Base-by-base conservation (phyloP, 345 rosid species). In the Populus tremula region DNA sequence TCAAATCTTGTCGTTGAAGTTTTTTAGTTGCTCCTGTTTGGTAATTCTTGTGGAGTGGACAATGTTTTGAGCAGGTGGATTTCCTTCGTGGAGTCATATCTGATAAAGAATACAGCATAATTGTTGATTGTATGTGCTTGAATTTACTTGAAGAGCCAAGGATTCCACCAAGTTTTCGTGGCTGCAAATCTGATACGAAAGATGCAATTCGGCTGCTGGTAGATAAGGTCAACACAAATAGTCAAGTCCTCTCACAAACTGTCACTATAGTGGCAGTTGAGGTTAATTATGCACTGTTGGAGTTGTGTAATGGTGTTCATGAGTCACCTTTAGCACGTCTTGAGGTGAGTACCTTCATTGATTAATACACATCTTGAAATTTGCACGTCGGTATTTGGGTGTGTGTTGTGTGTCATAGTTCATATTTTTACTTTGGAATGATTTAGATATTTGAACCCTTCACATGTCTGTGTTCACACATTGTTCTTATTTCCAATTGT, bases 111-210 rank as follows among this genome's bases (percentile, higher is more conserved):
- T 96, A 96, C 85, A 84, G 85, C 82, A 91, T 96, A 75, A 88
- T 93, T 82, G 79, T 87, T 76, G 91, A 93, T 85, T 93, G 96
- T 72, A 67, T 83, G 64, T 29, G 9, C 81, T 86, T 88, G 90
- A 96, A 96, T 87, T 81, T 96, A 77, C 77, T 70, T 86, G 99
- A 96, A 87, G 90, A 83, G 76, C 96, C 99, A 71, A 93, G 77
- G 77, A 93, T 92, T 75, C 99, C 98, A 78, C 94, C 96, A 78
- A 90, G 88, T 82, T 96, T 96, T 81, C 99, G 98, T 71, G 97
- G 90, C 68, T 67, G 89, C 87, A 82, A 87, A 82, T 89, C 91
- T 84, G 91, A 79, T 80, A 86, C 97, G 72, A 86, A 87, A 82
- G 97, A 90, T 81, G 84, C 96, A 78, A 89, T 96, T 94, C 87